These are phyloP conservation scores for Microsporum canis DNA, from an alignment of 2,329 filamentous ascomycete species.

Conservation along the genomic window DNA sequence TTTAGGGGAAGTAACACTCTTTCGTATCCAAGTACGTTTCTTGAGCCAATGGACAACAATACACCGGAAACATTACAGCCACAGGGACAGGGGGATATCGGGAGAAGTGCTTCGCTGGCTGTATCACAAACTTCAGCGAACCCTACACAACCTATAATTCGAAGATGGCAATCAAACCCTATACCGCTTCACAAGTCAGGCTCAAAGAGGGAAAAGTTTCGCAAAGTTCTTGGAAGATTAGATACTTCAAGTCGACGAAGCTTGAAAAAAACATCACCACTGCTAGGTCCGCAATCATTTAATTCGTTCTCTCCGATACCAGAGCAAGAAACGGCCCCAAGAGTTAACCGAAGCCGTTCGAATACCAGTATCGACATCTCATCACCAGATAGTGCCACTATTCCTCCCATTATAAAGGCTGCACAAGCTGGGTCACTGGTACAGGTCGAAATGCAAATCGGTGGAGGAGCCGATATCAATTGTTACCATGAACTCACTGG, in stretches of 20 bases:
- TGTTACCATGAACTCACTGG: slow-evolving; percentile 22
- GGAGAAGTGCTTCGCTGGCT: neutral
- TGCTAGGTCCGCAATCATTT: neutral
- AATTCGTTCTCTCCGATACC: neutral
- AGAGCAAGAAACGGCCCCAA: neutral
- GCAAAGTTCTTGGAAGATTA: slow-evolving; percentile 5
- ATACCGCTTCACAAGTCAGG: neutral
- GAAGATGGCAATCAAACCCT: slow-evolving; percentile 3
- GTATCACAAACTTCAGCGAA: neutral
- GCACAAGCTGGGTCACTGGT: slow-evolving; percentile 26
- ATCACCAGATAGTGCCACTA: slow-evolving; percentile 19
- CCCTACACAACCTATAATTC: neutral
- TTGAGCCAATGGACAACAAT: neutral
- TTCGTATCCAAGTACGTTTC: neutral
- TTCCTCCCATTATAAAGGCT: slow-evolving; percentile 27
- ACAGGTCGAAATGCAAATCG: slow-evolving; percentile 26
- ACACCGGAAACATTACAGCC: neutral
- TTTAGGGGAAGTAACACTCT: neutral
- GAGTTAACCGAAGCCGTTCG: slow-evolving; percentile 4
- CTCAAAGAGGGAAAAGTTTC: slow-evolving; percentile 8
- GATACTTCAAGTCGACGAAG: slow-evolving; percentile 8
- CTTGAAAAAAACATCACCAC: neutral
- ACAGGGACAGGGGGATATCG: neutral
- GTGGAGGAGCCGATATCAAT: slow-evolving; percentile 24
- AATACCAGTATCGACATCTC: slow-evolving; percentile 29